These are phyloP conservation scores for Drechslera avenae DNA, from an alignment of 2,329 filamentous ascomycete genomes.

Conservation along the genomic window DNA sequence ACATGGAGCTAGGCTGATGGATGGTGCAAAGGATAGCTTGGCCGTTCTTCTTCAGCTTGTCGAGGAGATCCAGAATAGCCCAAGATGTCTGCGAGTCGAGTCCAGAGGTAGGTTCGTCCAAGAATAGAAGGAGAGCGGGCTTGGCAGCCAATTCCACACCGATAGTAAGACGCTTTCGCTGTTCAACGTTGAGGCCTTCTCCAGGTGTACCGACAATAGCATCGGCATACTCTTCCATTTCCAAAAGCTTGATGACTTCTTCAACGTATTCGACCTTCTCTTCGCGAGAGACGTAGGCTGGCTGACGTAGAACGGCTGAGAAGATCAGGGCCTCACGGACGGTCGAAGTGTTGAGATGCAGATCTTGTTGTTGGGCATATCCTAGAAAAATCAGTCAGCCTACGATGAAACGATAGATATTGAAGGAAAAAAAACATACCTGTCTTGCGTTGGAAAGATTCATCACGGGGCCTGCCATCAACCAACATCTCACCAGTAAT, in stretches of 20 bases:
- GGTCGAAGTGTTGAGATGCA: conserved; percentile 82
- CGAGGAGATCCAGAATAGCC: conserved; percentile 85
- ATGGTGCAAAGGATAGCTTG: conserved; percentile 92
- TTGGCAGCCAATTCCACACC: conserved; percentile 96
- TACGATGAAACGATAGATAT: too few relatives aligned
- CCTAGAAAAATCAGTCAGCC: conserved; percentile 4
- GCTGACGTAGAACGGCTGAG: conserved; percentile 83
- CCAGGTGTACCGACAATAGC: conserved; percentile 89
- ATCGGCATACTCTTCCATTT: conserved; percentile 89
- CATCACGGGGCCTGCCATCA: conserved; percentile 73
- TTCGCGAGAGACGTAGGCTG: conserved; percentile 68
- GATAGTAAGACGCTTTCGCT: conserved; percentile 81
- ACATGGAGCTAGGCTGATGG: conserved; percentile 93
- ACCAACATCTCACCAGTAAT: conserved; percentile 88
- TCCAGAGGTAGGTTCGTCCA: conserved; percentile 94
- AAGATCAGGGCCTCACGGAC: conserved; percentile 89
- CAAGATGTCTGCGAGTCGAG: conserved; percentile 92
- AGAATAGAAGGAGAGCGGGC: conserved; percentile 84
- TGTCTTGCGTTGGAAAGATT: conserved; percentile 87
- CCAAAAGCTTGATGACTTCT: conserved; percentile 86
- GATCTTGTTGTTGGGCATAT: conserved; percentile 91
- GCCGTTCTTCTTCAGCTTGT: conserved; percentile 86
- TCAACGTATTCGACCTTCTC: conserved; percentile 90
- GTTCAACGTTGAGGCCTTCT: conserved; percentile 72
- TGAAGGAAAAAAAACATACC: conserved; percentile 52